Conservation (phyloP, 345 rosid species). For the Eucalyptus sp. region DNA sequence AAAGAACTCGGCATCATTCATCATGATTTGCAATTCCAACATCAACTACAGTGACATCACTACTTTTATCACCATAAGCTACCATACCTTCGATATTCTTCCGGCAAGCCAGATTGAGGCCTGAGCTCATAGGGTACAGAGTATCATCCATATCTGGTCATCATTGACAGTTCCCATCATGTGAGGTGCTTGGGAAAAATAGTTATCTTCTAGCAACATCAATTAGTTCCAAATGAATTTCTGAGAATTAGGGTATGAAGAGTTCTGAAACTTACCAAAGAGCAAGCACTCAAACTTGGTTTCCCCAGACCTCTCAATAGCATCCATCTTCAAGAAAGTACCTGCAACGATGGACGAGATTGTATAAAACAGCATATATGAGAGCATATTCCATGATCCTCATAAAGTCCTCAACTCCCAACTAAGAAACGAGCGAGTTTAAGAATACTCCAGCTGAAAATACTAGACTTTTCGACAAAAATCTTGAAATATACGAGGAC, state of each 20-base stretch:
- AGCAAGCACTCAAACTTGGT: constrained; percentile 67
- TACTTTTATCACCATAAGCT: background rate
- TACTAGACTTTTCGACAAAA: background rate
- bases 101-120: constrained; percentile 82
- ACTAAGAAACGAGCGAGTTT: background rate
- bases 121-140: constrained; percentile 62
- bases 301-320: constrained; percentile 13
- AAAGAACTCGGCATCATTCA: background rate
- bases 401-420: background rate
- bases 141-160: constrained; percentile 84
- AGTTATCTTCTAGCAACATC: background rate
- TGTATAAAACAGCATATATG: background rate
- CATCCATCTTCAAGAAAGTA: constrained; percentile 36
- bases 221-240: background rate
- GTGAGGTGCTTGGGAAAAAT: background rate
- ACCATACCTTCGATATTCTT: constrained; percentile 64
- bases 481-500: background rate
- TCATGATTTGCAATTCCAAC: background rate
- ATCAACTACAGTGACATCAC: background rate
- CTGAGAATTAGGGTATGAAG: background rate
- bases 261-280: constrained; percentile 42
- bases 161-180: background rate
- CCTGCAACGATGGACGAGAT: constrained; percentile 8
- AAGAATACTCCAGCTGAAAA: background rate
- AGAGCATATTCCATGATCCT: background rate